These are phyloP conservation scores for Talaromyces sp. DNA, from an alignment of 2,329 filamentous ascomycete species.

Conservation along the genomic window DNA sequence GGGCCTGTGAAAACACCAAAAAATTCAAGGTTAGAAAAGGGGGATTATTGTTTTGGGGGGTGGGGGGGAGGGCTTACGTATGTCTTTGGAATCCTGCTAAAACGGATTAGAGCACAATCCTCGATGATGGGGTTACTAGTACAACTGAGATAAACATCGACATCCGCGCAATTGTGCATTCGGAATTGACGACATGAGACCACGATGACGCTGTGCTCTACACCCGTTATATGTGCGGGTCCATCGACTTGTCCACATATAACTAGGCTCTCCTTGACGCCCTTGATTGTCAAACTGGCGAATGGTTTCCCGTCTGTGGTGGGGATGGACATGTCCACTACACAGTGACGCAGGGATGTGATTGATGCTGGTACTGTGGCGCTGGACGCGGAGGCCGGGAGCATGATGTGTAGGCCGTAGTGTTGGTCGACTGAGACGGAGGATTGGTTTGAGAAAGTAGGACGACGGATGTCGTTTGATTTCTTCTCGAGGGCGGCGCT, in stretches of 20 bases:
- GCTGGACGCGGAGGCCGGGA: conserved; percentile 69
- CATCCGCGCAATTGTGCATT: conserved; percentile 81
- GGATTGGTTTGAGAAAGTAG: conserved; percentile 62
- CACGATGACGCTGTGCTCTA: conserved; percentile 72
- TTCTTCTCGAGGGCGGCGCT: conserved; percentile 23
- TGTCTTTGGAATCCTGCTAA: conserved; percentile 68
- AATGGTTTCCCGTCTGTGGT: conserved; percentile 61
- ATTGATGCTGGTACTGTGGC: conserved; percentile 72
- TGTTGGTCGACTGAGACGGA: conserved; percentile 67
- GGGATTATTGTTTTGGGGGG: not conserved
- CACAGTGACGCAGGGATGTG: conserved; percentile 66
- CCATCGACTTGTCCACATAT: conserved; percentile 77
- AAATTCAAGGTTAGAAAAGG: not conserved
- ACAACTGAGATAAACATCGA: conserved; percentile 81
- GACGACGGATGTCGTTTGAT: conserved; percentile 43
- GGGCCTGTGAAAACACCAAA: conserved; percentile 24
- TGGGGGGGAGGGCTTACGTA: conserved; percentile 61
- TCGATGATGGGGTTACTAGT: conserved; percentile 90
- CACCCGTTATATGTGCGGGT: conserved; percentile 75
- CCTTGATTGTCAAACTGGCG: conserved; percentile 67
- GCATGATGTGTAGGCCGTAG: conserved; percentile 68
- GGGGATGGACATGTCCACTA: conserved; percentile 77
- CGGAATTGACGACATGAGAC: conserved; percentile 83
- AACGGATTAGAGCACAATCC: conserved; percentile 81
- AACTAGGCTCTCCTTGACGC: conserved; percentile 69